Evolutionary conservation across 179 eudicot species (phyloP), one percentile per base, ranked within the genome.

Genomic region (Patellifolia procumbens): DNA sequence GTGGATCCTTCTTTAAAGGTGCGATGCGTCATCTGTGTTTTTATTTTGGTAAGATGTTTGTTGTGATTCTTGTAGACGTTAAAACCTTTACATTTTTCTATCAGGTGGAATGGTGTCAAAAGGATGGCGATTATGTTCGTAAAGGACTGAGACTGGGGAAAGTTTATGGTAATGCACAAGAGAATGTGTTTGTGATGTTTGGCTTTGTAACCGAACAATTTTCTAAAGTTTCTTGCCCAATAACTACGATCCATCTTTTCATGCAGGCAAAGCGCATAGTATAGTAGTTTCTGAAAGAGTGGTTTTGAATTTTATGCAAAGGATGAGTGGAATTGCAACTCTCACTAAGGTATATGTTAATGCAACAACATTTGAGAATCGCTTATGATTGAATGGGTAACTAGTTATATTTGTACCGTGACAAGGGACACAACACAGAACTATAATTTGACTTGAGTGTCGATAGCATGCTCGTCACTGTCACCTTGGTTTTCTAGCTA

Each of bases 251-350:
- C 46, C 39, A 20, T 77, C 35, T 42, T 77, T 63, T 73, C 75
- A 76, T 76, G 85, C 87, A 92, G 98, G 97, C 81, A 87, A 83
- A 74, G 97, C 98, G 2, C 94, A 90, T 78, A 90, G 86, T 79
- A 90, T 94, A 68, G 92, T 94, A 42, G 89, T 92, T 46, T 92
- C 90, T 37, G 98, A 94, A 85, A 92, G 97, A 82, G 98, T 94
- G 71, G 98, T 85, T 60, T 88, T 94, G 74, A 94, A 94, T 80
- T 94, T 94, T 80, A 92, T 94, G 97, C 98, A 94, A 83, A 90
- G 98, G 79, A 94, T 94, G 97, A 94, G 98, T 85, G 98, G 98
- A 66, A 91, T 94, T 76, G 97, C 98, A 66, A 91, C 98, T 77
- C 86, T 94, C 58, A 94, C 98, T 56, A 91, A 94, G 95, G 98